Base-by-base conservation (phyloP, 148 eudicot genomes). In the Fagopyrum tataricum region DNA sequence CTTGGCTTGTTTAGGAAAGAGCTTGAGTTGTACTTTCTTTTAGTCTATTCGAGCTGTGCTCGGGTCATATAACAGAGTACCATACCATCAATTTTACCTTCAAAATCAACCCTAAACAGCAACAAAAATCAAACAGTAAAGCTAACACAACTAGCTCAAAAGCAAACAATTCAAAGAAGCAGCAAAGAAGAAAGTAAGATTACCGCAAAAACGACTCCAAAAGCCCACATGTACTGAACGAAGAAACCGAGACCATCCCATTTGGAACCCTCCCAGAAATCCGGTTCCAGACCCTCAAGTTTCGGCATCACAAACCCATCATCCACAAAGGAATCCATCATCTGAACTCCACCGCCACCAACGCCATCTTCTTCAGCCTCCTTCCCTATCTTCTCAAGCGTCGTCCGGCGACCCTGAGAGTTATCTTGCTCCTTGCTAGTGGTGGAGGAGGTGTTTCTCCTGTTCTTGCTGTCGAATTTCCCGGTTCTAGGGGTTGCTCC, bases 201-300 rank as follows among this genome's bases (percentile, higher is more conserved):
- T 86, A 95, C 99, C 86, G 96, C 90, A 37, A 95, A 95, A 76
- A 76, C 73, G 66, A 95, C 64, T 47, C 99, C 99, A 39, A 95
- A 91, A 83, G 99, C 99, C 99, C 99, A 95, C 89, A 95, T 48
- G 72, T 95, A 95, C 83, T 95, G 92, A 23, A 91, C 78, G 73
- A 95, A 81, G 83, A 95, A 90, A 0, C 99, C 99, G 44, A 95
- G 67, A 46, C 44, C 84, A 71, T 95, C 99, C 96, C 90, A 88
- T 72, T 92, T 78, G 49, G 93, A 74, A 0, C 99, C 99, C 74
- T 95, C 99, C 90, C 90, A 95, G 67, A 86, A 86, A 49, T 88
- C 88, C 53, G 85, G 78, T 75, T 86, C 71, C 17, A 39, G 61
- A 2, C 99, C 97, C 0, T 90, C 92, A 56, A 91, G 86, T 70